Evolutionary conservation across 495 filamentous ascomycete species (phyloP).

Genomic region (Zalerion maritima): DNA sequence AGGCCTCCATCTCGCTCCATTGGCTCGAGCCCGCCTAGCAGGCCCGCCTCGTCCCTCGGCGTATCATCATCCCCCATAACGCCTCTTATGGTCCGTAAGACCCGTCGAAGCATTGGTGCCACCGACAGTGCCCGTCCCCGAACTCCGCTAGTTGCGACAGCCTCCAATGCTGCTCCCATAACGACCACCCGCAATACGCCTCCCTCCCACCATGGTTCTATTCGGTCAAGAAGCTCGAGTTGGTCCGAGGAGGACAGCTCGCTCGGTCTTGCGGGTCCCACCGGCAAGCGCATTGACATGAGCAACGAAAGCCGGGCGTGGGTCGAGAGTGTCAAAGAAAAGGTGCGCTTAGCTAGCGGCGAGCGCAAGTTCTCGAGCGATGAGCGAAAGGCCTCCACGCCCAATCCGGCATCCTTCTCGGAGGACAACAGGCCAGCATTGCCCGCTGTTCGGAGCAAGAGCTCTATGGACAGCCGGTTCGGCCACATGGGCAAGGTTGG

Average conservation of each 20-base stretch:
- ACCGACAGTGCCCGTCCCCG: neutral
- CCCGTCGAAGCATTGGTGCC: slow-evolving; percentile 23
- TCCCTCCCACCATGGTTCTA: slow-evolving; percentile 4
- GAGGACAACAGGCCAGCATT: no score
- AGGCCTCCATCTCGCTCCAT: slow-evolving; percentile 14
- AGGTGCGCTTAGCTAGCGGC: slow-evolving; percentile 41
- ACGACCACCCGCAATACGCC: slow-evolving; percentile 7
- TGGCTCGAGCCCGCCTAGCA: slow-evolving; percentile 28
- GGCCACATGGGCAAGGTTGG: slow-evolving; percentile 43
- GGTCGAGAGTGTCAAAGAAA: slow-evolving; percentile 61
- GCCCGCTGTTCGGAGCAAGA: no score
- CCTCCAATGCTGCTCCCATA: no score
- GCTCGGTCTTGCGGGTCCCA: slow-evolving; percentile 49
- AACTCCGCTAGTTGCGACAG: no score
- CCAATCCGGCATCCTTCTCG: no score
- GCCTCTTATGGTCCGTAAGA: slow-evolving; percentile 33
- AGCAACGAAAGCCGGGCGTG: slow-evolving; percentile 50
- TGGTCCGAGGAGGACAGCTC: slow-evolving; percentile 41
- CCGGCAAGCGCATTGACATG: slow-evolving; percentile 40
- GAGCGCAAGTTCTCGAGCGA: slow-evolving; percentile 17
- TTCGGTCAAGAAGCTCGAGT: slow-evolving; percentile 31
- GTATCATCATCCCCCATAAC: slow-evolving; percentile 20
- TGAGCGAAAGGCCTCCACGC: slow-evolving; percentile 13
- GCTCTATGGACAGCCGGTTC: slow-evolving; percentile 30
- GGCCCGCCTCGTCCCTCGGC: slow-evolving; percentile 22